These are phyloP conservation scores for Hypoxylon sp. DNA, from an alignment of 2,329 filamentous ascomycete genomes.

Conservation along the genomic window DNA sequence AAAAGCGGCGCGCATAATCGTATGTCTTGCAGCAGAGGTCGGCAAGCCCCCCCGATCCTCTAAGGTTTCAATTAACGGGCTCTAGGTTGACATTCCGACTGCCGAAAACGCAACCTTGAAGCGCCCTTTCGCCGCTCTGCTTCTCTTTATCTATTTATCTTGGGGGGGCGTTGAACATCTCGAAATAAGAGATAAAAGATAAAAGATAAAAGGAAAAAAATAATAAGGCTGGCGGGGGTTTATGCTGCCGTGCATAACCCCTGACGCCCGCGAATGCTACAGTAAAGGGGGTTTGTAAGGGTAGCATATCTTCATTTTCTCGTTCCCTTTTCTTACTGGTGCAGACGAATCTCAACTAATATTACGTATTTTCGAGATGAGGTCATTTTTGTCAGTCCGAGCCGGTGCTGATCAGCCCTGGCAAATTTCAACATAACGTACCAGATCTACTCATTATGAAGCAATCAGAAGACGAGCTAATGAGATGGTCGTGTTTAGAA, in stretches of 20 bases:
- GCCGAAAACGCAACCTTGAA: conserved; percentile 36
- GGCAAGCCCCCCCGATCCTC: conserved; percentile 33
- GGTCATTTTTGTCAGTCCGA: conserved; percentile 24
- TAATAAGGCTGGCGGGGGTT: conserved; percentile 30
- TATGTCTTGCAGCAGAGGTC: conserved; percentile 38
- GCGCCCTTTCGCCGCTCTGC: conserved; percentile 5
- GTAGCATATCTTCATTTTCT: conserved; percentile 2
- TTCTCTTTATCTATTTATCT: conserved; percentile 14
- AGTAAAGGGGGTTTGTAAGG: too few relatives aligned
- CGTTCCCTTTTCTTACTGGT: background rate
- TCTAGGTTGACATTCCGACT: conserved; percentile 36
- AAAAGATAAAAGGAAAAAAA: too few relatives aligned
- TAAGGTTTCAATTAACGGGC: conserved; percentile 35
- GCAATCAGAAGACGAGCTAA: background rate
- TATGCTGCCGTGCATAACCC: conserved; percentile 24
- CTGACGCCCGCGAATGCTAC: conserved; percentile 18
- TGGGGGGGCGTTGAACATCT: conserved; percentile 28
- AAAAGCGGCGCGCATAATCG: conserved; percentile 36
- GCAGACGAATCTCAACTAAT: background rate
- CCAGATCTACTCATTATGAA: conserved; percentile 16
- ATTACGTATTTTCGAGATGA: conserved; percentile 23
- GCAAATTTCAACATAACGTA: conserved; percentile 16
- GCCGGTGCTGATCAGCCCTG: conserved; percentile 13
- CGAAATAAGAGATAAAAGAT: too few relatives aligned
- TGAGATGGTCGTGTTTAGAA: background rate